These are phyloP conservation scores for Sorghum bicolor DNA, from an alignment of 176 grass and related monocot genomes.

Conservation along the genomic window DNA sequence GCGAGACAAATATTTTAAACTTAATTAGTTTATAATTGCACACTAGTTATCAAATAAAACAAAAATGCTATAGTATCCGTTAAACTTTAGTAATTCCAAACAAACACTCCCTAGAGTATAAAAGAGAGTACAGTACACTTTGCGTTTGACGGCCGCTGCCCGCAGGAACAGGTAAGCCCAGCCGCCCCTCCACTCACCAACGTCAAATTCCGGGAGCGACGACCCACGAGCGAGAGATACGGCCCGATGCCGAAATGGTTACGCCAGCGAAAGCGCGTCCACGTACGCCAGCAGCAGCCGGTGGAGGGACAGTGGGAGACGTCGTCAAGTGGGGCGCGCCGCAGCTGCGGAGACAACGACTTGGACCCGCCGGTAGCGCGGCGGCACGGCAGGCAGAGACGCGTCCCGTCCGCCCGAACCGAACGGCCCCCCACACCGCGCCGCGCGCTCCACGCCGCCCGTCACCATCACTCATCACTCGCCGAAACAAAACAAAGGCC, in stretches of 20 bases:
- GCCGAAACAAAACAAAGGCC: neutral
- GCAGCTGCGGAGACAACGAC: slow-evolving; percentile 18
- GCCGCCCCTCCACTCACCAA: neutral
- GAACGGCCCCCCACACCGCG: slow-evolving; percentile 5
- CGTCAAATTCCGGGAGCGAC: neutral
- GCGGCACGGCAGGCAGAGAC: slow-evolving; percentile 1
- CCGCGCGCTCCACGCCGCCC: slow-evolving; percentile 28
- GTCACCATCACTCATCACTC: neutral
- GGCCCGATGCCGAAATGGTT: slow-evolving; percentile 1
- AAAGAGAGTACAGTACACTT: neutral
- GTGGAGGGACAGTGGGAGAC: neutral
- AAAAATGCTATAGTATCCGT: too few relatives aligned
- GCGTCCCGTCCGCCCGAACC: slow-evolving; percentile 11
- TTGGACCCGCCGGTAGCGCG: slow-evolving; percentile 26
- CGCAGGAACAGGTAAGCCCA: neutral
- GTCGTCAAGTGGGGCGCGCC: slow-evolving; percentile 15
- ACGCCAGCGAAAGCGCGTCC: slow-evolving; percentile 32
- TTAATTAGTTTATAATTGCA: too few relatives aligned
- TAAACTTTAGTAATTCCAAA: too few relatives aligned
- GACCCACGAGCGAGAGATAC: neutral
- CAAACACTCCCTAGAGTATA: too few relatives aligned
- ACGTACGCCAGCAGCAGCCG: slow-evolving; percentile 9
- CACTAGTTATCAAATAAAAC: too few relatives aligned
- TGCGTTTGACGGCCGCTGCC: neutral
- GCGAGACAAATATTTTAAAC: too few relatives aligned